Percentiles rank a stretch among this genome's conserved stretches.
Conservation (phyloP, 805 yeast species). For the Lachancea kluyveri region DNA sequence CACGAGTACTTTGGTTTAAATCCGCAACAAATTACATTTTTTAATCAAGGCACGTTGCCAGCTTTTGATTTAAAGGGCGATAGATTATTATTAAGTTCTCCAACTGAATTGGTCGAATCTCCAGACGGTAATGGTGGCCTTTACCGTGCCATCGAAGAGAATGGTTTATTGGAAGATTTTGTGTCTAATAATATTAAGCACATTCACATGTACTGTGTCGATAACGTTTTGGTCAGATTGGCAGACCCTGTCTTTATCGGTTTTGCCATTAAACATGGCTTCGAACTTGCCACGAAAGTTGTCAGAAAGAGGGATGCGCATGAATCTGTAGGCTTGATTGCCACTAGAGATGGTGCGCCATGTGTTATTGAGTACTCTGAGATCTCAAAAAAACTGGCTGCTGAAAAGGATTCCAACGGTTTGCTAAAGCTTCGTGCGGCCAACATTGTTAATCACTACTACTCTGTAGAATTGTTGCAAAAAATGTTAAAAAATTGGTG, state of each 20-base stretch:
- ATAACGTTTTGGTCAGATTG: slow-evolving; percentile 82
- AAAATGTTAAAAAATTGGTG: slow-evolving; percentile 64
- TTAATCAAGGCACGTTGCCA: slow-evolving; percentile 94
- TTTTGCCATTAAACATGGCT: slow-evolving; percentile 61
- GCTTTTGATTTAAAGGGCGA: slow-evolving; percentile 70
- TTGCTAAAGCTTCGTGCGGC: slow-evolving; percentile 82
- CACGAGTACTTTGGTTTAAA: slow-evolving; percentile 68
- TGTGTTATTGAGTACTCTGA: slow-evolving; percentile 95
- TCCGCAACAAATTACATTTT: slow-evolving; percentile 58
- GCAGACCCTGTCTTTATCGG: slow-evolving; percentile 90
- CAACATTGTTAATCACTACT: slow-evolving; percentile 94
- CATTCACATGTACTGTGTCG: slow-evolving; percentile 95
- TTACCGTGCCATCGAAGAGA: slow-evolving; percentile 69
- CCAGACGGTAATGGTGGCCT: slow-evolving; percentile 99
- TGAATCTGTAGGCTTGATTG: slow-evolving; percentile 92
- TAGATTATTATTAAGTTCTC: slow-evolving; percentile 57
- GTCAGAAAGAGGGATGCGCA: slow-evolving; percentile 85
- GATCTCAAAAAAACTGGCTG: slow-evolving; percentile 67
- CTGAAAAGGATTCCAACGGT: slow-evolving; percentile 53
- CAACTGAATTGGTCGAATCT: slow-evolving; percentile 59
- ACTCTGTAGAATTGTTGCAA: slow-evolving; percentile 68
- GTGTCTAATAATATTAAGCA: slow-evolving; percentile 66
- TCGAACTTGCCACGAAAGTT: slow-evolving; percentile 83
- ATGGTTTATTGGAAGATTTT: slow-evolving; percentile 66
- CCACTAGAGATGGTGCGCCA: slow-evolving; percentile 59